A percentile compares a stretch with the other conserved stretches of the same genome.
Conservation (phyloP, 169 alveolate species). For the Toxoplasma gondii region DNA sequence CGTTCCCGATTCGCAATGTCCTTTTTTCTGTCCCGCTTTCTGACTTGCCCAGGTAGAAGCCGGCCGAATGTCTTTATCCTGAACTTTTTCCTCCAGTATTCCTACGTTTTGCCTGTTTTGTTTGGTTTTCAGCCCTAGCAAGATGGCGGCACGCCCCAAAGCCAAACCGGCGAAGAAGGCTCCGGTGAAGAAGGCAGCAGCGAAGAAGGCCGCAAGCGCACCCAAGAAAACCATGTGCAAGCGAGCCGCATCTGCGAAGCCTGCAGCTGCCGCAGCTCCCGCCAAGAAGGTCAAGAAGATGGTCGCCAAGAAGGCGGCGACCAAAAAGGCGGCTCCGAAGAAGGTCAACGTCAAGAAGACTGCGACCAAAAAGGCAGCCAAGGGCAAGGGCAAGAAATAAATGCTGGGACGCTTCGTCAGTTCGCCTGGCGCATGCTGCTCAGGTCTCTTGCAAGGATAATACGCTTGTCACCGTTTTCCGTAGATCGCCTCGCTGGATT, state of each 20-base stretch:
- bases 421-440: neutral
- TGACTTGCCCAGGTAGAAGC: no score
- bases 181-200: neutral
- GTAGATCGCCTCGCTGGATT: neutral
- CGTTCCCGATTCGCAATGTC: no score
- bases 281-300: neutral
- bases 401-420: neutral
- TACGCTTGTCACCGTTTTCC: neutral
- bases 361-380: neutral
- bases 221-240: neutral
- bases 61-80: no score
- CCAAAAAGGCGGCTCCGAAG: constrained; percentile 11
- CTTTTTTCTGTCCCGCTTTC: no score
- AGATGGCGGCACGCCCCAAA: constrained; percentile 28
- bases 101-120: neutral
- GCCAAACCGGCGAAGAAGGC: constrained; percentile 23
- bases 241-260: neutral
- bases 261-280: neutral
- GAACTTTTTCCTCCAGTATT: no score
- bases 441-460: no score
- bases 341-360: neutral
- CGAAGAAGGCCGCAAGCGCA: neutral
- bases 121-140: neutral
- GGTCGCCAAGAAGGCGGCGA: neutral
- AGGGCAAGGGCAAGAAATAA: neutral